A percentile compares a stretch with the other conserved stretches of the same genome.
Evolutionary conservation across 2,329 filamentous ascomycete genomes (phyloP).

Genomic region (Talaromyces albobiverticillius): DNA sequence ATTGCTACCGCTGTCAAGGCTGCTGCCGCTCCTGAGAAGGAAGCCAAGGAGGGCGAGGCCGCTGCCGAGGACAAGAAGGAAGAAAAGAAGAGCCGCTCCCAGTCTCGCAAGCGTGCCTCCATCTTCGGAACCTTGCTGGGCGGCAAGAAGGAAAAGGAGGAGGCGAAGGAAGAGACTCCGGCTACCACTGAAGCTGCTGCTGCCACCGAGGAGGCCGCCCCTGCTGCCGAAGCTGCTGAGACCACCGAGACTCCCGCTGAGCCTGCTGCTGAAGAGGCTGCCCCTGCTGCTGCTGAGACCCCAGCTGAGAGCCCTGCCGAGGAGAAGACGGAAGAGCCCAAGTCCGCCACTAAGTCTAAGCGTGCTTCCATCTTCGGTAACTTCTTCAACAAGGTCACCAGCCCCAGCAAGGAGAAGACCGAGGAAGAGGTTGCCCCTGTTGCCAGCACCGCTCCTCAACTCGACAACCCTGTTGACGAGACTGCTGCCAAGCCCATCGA

Average conservation of each 20-base stretch:
- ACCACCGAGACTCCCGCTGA: slow-evolving; percentile 24
- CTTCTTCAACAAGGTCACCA: slow-evolving; percentile 67
- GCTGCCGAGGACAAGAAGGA: slow-evolving; percentile 50
- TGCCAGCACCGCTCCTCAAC: slow-evolving; percentile 49
- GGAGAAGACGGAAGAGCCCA: slow-evolving; percentile 40
- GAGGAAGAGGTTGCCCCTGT: slow-evolving; percentile 49
- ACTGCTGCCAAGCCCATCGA: slow-evolving; percentile 37
- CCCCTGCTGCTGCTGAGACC: slow-evolving; percentile 33
- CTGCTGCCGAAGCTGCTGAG: slow-evolving; percentile 31
- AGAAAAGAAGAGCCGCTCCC: slow-evolving; percentile 55
- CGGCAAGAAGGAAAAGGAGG: slow-evolving; percentile 57
- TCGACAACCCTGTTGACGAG: slow-evolving; percentile 44
- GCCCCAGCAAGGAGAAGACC: slow-evolving; percentile 44
- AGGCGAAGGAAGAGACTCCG: slow-evolving; percentile 42
- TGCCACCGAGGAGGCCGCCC: slow-evolving; percentile 37
- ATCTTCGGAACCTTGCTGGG: slow-evolving; percentile 56
- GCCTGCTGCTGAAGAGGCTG: slow-evolving; percentile 32
- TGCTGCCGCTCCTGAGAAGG: slow-evolving; percentile 14
- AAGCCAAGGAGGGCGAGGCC: slow-evolving; percentile 32
- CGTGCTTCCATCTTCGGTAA: slow-evolving; percentile 80
- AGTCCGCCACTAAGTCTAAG: slow-evolving; percentile 63
- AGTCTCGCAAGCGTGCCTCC: slow-evolving; percentile 59
- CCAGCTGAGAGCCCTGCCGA: slow-evolving; percentile 35
- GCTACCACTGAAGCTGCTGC: slow-evolving; percentile 29
- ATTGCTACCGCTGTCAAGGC: slow-evolving; percentile 26